phyloP scores from a whole-genome alignment of 2,329 filamentous ascomycete species.

The Boeremia exigua region DNA sequence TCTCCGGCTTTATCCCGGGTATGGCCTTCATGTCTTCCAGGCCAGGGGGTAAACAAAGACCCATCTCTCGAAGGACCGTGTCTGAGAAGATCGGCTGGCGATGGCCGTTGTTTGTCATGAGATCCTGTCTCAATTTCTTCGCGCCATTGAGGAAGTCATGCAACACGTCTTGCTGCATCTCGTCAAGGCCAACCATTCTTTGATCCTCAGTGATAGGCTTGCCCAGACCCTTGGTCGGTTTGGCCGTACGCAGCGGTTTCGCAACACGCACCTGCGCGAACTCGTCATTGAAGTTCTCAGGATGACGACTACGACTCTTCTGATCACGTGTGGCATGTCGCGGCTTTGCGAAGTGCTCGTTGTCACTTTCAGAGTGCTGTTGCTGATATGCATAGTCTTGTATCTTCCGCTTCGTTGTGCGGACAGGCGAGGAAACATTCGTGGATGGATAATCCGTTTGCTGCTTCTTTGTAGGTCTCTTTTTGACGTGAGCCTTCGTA shows the following conservation, averaged over 20 bases:
- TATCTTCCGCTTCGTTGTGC: constrained; percentile 51
- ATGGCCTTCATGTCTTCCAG: constrained; percentile 69
- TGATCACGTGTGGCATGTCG: constrained; percentile 24
- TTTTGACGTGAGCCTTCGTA: constrained; percentile 38
- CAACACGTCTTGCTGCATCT: constrained; percentile 69
- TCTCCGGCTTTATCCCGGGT: constrained; percentile 66
- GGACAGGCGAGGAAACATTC: constrained; percentile 69
- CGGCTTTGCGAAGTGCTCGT: constrained; percentile 34
- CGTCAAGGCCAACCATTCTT: constrained; percentile 60
- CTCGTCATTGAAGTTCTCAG: constrained; percentile 45
- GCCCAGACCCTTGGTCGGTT: constrained; percentile 53
- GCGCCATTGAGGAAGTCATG: constrained; percentile 69
- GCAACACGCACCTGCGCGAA: constrained; percentile 53
- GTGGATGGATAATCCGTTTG: constrained; percentile 65
- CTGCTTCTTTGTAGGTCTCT: constrained; percentile 35
- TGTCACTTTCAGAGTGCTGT: constrained; percentile 34
- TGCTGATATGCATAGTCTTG: constrained; percentile 34
- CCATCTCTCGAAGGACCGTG: constrained; percentile 74
- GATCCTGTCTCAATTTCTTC: constrained; percentile 63
- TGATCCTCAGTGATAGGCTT: constrained; percentile 66
- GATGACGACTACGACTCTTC: constrained; percentile 44
- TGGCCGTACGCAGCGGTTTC: constrained; percentile 42
- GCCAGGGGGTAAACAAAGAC: constrained; percentile 69
- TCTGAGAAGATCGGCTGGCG: constrained; percentile 70
- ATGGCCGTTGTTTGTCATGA: constrained; percentile 66